Base-by-base conservation (phyloP, 192 early-diverging fungal genomes). In the Coemansia sp. region DNA sequence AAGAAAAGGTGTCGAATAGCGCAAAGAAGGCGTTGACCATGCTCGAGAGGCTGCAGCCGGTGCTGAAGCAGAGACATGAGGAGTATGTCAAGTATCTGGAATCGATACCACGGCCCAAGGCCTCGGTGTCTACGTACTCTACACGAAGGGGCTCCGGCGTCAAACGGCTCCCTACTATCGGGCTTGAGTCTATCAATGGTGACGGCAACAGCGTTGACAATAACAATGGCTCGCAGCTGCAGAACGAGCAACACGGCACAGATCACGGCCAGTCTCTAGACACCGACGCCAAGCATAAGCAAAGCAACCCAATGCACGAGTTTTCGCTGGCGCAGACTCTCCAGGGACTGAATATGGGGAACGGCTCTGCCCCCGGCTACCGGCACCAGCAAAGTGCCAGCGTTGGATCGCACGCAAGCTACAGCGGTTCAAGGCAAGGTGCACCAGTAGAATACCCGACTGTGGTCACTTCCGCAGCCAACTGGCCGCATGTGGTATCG, bases 1-100 rank as follows among this genome's bases (percentile, higher is more conserved):
- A 73, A 5, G 64, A 79, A 15, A 72, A 63, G 65, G 61, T 67
- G 51, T 73, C 64, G 39, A 61, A 84, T 72, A 85, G 83, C 52
- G 86, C 87, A 37, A 68, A 81, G 34, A 82, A 81, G 54, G 86
- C 88, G 1, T 63, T 91, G 76, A 75, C 83, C 12, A 80, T 78
- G 36, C 70, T 89, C 28, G 89, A 86, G 61, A 69, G 62, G 5
- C 71, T 90, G 60, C 88, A 90, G 59, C 87, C 90, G 6, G 71
- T 79, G 15, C 48, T 91, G 38, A 83, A 87, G 15, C 66, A 73
- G 43, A 85, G 86, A 33, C 81, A 89, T 56, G 78, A 83, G 11
- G 82, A 84, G 56, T 88, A 87, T 51, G 18, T 78, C 55, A 65
- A 66, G 54, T 79, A 85, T 32, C 54, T 83, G 34, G 66, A 68